Percentiles rank a stretch among this genome's conserved stretches.
phyloP scores from a whole-genome alignment of 768 basidiomycete species.

The Baorangia bicolor region DNA sequence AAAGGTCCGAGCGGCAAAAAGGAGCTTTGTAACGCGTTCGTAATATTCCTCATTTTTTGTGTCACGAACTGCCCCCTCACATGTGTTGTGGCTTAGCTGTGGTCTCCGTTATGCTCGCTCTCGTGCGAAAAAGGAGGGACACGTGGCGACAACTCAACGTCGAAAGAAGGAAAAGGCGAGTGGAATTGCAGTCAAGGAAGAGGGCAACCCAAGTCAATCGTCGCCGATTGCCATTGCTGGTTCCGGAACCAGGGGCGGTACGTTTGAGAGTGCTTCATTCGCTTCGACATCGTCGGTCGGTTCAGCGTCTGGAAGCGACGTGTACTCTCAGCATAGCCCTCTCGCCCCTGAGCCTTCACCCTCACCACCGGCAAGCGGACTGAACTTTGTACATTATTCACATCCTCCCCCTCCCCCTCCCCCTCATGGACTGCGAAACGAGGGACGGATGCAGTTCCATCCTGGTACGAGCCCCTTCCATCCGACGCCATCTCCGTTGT shows the following conservation, averaged over 20 bases:
- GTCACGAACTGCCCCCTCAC: conserved; percentile 19
- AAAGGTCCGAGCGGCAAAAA: conserved; percentile 90
- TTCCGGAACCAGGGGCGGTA: conserved; percentile 43
- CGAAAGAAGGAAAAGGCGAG: conserved; percentile 59
- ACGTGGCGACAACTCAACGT: conserved; percentile 48
- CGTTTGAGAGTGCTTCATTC: conserved; percentile 51
- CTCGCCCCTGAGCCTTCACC: conserved; percentile 52
- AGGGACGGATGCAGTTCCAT: conserved; percentile 30
- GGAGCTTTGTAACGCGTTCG: conserved; percentile 90
- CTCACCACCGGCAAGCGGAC: conserved; percentile 57
- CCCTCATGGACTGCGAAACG: conserved; percentile 34
- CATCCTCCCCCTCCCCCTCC: conserved; percentile 36
- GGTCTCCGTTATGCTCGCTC: conserved; percentile 85
- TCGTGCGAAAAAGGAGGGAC: conserved; percentile 84
- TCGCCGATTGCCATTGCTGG: conserved; percentile 44
- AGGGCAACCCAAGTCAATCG: conserved; percentile 24
- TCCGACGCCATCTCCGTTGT: conserved; percentile 45
- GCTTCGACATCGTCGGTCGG: conserved; percentile 47
- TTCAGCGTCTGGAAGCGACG: conserved; percentile 57
- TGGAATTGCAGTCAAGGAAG: conserved; percentile 28
- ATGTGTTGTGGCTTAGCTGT: conserved; percentile 49
- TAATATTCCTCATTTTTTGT: conserved; percentile 26
- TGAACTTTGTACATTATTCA: conserved; percentile 61
- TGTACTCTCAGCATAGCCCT: conserved; percentile 48
- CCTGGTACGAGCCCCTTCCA: conserved; percentile 28